Evolutionary conservation across 2,329 filamentous ascomycete genomes (phyloP).

Genomic region (Apiospora koreana): DNA sequence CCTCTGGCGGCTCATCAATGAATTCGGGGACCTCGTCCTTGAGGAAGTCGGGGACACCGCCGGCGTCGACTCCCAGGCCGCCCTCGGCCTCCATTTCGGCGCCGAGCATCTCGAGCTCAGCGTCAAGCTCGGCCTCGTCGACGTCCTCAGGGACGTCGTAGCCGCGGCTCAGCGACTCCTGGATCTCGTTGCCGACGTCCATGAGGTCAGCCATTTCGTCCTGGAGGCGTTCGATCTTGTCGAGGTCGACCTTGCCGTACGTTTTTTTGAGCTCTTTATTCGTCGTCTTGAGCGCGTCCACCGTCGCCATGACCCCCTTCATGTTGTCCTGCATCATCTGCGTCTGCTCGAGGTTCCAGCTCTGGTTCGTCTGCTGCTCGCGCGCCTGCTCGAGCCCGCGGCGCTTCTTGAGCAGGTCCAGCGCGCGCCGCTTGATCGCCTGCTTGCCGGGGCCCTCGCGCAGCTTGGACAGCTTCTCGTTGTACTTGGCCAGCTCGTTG

Average conservation of each 20-base stretch:
- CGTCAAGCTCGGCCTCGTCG: slow-evolving; percentile 93
- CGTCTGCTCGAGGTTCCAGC: slow-evolving; percentile 99
- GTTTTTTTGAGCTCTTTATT: slow-evolving; percentile 91
- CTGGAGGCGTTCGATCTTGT: slow-evolving; percentile 96
- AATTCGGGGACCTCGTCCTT: slow-evolving; percentile 89
- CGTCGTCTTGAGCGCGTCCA: slow-evolving; percentile 95
- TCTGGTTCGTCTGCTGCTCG: slow-evolving; percentile 90
- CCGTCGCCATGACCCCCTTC: slow-evolving; percentile 97
- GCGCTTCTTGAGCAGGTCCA: slow-evolving; percentile 89
- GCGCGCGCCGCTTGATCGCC: slow-evolving; percentile 89
- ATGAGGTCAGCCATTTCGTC: slow-evolving; percentile 99
- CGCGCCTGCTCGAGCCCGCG: slow-evolving; percentile 94
- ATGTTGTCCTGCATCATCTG: slow-evolving; percentile 99
- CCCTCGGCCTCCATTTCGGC: slow-evolving; percentile 90
- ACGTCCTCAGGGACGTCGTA: slow-evolving; percentile 98
- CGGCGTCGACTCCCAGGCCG: slow-evolving; percentile 53
- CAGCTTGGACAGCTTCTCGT: slow-evolving; percentile 60
- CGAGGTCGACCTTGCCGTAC: slow-evolving; percentile 96
- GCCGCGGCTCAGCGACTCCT: slow-evolving; percentile 86
- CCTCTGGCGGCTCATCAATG: slow-evolving; percentile 84
- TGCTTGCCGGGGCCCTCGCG: slow-evolving; percentile 94
- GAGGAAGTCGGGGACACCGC: slow-evolving; percentile 79
- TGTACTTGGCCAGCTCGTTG: slow-evolving; percentile 81
- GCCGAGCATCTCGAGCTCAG: slow-evolving; percentile 90
- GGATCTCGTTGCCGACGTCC: slow-evolving; percentile 97